These are phyloP conservation scores for Annulohypoxylon maeteangense DNA, from an alignment of 495 filamentous ascomycete species.

Conservation along the genomic window DNA sequence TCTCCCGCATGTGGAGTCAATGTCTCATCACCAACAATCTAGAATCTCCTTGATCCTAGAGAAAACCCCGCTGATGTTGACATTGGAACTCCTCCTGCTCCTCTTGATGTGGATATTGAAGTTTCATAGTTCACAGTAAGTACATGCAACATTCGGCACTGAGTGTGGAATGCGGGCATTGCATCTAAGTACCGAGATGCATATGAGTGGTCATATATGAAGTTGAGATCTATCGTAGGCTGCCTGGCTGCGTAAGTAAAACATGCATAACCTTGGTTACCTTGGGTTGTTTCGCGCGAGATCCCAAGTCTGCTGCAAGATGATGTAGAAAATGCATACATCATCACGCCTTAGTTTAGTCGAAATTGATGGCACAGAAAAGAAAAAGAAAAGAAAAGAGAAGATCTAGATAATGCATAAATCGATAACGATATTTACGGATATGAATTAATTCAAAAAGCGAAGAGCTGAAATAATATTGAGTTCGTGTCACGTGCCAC, in stretches of 20 bases:
- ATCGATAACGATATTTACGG: background rate
- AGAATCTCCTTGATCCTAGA: constrained; percentile 2
- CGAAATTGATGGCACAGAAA: too few relatives aligned
- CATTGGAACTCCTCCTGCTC: background rate
- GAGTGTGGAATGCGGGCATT: background rate
- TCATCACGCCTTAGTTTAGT: background rate
- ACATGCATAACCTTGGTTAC: constrained; percentile 1
- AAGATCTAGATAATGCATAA: background rate
- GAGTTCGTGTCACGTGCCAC: constrained; percentile 26
- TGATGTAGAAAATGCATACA: background rate
- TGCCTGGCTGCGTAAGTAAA: too few relatives aligned
- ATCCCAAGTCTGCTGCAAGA: background rate
- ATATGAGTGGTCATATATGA: constrained; percentile 4
- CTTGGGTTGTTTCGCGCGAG: background rate
- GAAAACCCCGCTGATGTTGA: background rate
- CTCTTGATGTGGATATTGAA: background rate
- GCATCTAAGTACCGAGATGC: constrained; percentile 1
- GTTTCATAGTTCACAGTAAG: constrained; percentile 5
- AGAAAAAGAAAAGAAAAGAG: background rate
- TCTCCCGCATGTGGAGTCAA: constrained; percentile 16
- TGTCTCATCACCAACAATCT: constrained; percentile 11
- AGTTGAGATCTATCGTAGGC: background rate
- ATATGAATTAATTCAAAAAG: background rate
- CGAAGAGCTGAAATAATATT: background rate
- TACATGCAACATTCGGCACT: constrained; percentile 18